Evolutionary conservation across 768 basidiomycete genomes (phyloP), one percentile per base, ranked within the genome.

Genomic region (Gyrodon lividus): DNA sequence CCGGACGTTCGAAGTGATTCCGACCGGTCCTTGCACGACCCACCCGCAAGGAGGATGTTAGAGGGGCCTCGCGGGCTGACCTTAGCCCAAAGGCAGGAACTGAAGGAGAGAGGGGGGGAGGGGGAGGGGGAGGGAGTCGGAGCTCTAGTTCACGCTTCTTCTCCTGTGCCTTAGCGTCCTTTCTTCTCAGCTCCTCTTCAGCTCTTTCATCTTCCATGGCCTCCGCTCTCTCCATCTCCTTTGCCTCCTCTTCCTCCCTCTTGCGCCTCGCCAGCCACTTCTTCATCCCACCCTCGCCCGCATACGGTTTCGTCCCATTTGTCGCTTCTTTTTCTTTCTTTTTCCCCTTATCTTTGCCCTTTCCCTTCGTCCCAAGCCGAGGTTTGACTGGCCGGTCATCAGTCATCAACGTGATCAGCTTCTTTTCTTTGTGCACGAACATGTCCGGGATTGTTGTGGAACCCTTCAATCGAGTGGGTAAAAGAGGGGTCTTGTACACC

Each of bases 201-300:
- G 63, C 66, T 37, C 63, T 67, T 39, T 69, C 67, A 40, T 69
- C 68, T 31, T 69, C 67, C 57, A 72, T 64, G 9, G 70, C 69
- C 30, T 70, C 67, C 1, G 63, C 63, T 37, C 58, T 61, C 42
- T 71, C 72, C 54, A 61, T 60, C 46, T 70, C 70, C 22, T 70
- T 62, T 20, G 71, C 78, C 51, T 79, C 77, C 46, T 80, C 75
- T 37, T 74, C 80, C 62, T 87, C 86, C 55, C 74, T 69, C 61
- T 78, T 79, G 43, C 83, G 73, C 57, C 80, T 77, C 19, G 85
- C 83, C 34, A 90, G 67, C 65, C 88, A 70, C 61, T 85, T 90
- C 74, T 86, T 89, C 77, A 89, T 83, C 0, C 87, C 86, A 46
- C 88, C 86, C 55, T 82, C 80, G 6, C 88, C 89, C 1, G 87